phyloP scores from a whole-genome alignment of 768 basidiomycete species.

The Suillus sp. region DNA sequence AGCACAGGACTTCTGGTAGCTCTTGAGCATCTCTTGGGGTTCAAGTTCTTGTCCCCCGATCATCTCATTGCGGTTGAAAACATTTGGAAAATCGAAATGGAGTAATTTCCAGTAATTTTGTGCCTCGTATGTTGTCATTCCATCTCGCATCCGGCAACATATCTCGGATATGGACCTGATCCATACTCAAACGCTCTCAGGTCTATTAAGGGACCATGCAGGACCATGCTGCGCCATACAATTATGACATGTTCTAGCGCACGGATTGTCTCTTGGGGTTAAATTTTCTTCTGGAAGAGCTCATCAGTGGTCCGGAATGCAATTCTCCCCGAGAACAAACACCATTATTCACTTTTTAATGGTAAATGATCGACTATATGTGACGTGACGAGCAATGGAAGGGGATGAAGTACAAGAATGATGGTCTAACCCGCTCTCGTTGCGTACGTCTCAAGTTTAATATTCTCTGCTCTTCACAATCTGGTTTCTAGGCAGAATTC shows the following conservation, averaged over 20 bases:
- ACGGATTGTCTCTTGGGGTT: constrained; percentile 25
- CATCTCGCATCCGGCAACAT: constrained; percentile 28
- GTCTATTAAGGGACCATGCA: constrained; percentile 34
- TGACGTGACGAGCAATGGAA: constrained; percentile 39
- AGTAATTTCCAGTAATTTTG: constrained; percentile 20
- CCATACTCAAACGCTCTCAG: constrained; percentile 24
- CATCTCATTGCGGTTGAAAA: constrained; percentile 15
- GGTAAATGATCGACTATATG: constrained; percentile 30
- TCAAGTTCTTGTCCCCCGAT: constrained; percentile 26
- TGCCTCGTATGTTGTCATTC: constrained; percentile 33
- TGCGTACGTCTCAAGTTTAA: background rate
- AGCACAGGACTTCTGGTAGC: constrained; percentile 16
- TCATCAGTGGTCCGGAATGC: constrained; percentile 28
- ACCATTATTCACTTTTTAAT: constrained; percentile 22
- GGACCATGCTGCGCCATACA: constrained; percentile 27
- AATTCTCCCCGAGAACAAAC: constrained; percentile 29
- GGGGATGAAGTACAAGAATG: constrained; percentile 11
- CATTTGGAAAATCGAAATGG: constrained; percentile 12
- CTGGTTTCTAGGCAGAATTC: constrained; percentile 8
- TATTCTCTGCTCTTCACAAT: constrained; percentile 4
- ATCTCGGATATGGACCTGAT: constrained; percentile 27
- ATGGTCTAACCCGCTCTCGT: constrained; percentile 3
- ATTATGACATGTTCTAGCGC: constrained; percentile 28
- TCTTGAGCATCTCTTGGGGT: constrained; percentile 17
- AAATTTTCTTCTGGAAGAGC: constrained; percentile 25